Evolutionary conservation across 2,329 filamentous ascomycete species (phyloP).

Genomic region (Beauveria bassiana): DNA sequence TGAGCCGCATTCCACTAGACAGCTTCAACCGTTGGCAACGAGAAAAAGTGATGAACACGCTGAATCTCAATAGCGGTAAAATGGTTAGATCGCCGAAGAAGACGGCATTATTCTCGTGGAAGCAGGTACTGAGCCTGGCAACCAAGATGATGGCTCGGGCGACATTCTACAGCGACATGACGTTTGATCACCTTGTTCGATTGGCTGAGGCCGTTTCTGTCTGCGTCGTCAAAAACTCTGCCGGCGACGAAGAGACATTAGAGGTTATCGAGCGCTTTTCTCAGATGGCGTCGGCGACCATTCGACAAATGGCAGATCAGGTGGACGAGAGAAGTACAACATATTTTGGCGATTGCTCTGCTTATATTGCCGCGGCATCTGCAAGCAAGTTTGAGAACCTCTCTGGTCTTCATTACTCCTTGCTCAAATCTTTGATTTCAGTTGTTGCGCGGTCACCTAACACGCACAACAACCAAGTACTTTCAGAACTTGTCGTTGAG

Average conservation of each 20-base stretch:
- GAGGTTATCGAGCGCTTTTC: slow-evolving; percentile 28
- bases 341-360: slow-evolving; percentile 28
- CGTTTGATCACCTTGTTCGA: slow-evolving; percentile 29
- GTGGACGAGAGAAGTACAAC: slow-evolving; percentile 33
- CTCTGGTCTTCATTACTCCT: slow-evolving; percentile 18
- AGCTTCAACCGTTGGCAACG: slow-evolving; percentile 34
- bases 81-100: slow-evolving; percentile 20
- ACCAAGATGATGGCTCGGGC: slow-evolving; percentile 43
- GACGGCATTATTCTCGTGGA: slow-evolving; percentile 25
- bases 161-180: slow-evolving; percentile 42
- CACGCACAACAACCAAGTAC: not conserved
- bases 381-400: slow-evolving; percentile 15
- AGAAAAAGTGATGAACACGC: slow-evolving; percentile 32
- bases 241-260: slow-evolving; percentile 19
- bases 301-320: slow-evolving; percentile 37
- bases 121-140: slow-evolving; percentile 35
- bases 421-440: slow-evolving; percentile 14
- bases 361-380: slow-evolving; percentile 11
- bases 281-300: slow-evolving; percentile 23
- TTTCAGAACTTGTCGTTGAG: slow-evolving; percentile 20
- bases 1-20: slow-evolving; percentile 30
- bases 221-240: slow-evolving; percentile 17
- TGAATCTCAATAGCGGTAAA: slow-evolving; percentile 22
- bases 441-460: not conserved
- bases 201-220: slow-evolving; percentile 25